Evolutionary conservation across 129 eudicot genomes (phyloP), one percentile per base, ranked within the genome.

Genomic region (Flaveria trinervia): DNA sequence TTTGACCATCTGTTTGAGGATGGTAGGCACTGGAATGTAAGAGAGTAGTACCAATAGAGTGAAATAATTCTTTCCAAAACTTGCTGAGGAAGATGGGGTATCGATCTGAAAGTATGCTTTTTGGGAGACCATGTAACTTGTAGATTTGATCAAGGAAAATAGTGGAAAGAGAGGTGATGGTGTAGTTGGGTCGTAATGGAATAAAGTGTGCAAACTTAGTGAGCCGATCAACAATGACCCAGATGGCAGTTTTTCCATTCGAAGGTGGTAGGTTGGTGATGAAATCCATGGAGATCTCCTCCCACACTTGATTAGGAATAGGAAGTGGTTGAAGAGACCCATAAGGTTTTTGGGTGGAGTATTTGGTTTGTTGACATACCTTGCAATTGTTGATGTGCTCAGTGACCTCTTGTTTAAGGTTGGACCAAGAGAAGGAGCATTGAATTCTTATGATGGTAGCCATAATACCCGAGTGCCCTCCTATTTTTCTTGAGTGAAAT

Each of bases 231-330:
- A 64, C 68, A 7, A 64, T 64, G 9, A 64, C 68, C 46, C 68
- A 64, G 14, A 64, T 64, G 18, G 44, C 68, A 2, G 68, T 65
- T n/a, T 65, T 65, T 1, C 70, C 25, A 5, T 33, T 36, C 2
- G 70, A 65, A 0, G 22, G 70, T 16, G 70, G 70, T 10, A 65
- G 14, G 41, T 16, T 36, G 0, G 49, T 65, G 26, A 65, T 65
- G 13, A 36, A 64, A 30, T 64, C 68, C 68, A 64, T 64, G 22
- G 68, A 26, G 20, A 64, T 64, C 0, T 64, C 68, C 12, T 26
- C 68, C 68, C 68, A 30, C 1, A 64, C 20, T 7, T 64, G 46
- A 30, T 64, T 51, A 10, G 57, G 57, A 16, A 30, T 64, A 4
- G 68, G 68, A 3, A 64, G 20, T 11, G 46, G 44, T 15, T 64